Percentiles rank a stretch among this genome's conserved stretches.
These are phyloP conservation scores for Arachnopeziza araneosa DNA, from an alignment of 2,329 filamentous ascomycete species.

Conservation along the genomic window DNA sequence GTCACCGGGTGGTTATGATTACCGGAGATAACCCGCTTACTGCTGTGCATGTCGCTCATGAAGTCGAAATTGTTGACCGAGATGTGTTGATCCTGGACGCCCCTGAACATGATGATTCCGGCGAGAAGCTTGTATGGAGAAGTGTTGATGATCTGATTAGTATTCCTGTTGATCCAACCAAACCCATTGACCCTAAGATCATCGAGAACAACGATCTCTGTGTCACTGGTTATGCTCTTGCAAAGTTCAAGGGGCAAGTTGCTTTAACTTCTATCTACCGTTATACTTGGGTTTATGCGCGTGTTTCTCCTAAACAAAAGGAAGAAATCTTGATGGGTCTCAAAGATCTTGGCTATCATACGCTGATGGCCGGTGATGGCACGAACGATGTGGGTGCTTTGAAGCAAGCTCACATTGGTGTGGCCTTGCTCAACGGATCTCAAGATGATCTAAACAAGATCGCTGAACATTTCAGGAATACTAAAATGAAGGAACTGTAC, in stretches of 20 bases:
- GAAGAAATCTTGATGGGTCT: conserved; percentile 96
- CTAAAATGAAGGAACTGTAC: conserved; percentile 97
- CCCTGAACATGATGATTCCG: conserved; percentile 79
- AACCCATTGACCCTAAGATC: conserved; percentile 76
- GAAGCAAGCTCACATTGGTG: conserved; percentile 96
- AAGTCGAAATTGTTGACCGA: conserved; percentile 96
- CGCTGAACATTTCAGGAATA: conserved; percentile 86
- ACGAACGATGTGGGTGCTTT: conserved; percentile 97
- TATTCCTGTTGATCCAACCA: conserved; percentile 77
- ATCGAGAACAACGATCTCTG: conserved; percentile 85
- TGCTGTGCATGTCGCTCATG: conserved; percentile 87
- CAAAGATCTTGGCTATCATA: conserved; percentile 96
- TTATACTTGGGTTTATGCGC: conserved; percentile 95
- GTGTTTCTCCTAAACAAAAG: conserved; percentile 97
- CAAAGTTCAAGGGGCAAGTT: conserved; percentile 77
- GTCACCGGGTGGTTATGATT: conserved; percentile 98
- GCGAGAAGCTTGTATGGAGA: conserved; percentile 83
- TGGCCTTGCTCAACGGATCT: conserved; percentile 92
- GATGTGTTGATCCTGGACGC: conserved; percentile 93
- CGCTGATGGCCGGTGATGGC: conserved; percentile 96
- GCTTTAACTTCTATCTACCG: conserved; percentile 75
- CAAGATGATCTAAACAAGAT: conserved; percentile 88
- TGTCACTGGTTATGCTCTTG: conserved; percentile 88
- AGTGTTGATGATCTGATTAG: conserved; percentile 86
- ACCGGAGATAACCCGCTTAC: conserved; percentile 97